Evolutionary conservation across 768 basidiomycete species (phyloP).

Genomic region (Collybiopsis confluens): DNA sequence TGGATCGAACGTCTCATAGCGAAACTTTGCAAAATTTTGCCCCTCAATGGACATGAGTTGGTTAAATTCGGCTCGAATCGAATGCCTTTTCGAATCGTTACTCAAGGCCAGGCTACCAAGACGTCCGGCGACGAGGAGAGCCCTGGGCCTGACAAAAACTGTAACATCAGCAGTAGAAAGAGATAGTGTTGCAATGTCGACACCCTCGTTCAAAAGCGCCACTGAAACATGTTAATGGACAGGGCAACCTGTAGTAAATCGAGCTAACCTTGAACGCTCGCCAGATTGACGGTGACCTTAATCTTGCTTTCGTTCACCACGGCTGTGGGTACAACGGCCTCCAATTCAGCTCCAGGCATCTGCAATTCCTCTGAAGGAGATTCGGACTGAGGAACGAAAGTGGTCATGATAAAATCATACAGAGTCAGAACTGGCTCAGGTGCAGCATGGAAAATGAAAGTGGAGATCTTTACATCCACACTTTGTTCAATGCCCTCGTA

Average conservation of each 20-base stretch:
- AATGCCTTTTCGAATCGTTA: slow-evolving; percentile 58
- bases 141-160: slow-evolving; percentile 65
- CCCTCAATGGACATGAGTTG: slow-evolving; percentile 91
- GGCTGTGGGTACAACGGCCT: slow-evolving; percentile 11
- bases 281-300: slow-evolving; percentile 77
- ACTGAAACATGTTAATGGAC: slow-evolving; percentile 39
- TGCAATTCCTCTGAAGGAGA: neutral
- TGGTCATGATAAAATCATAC: slow-evolving; percentile 97
- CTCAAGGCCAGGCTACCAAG: slow-evolving; percentile 79
- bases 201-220: slow-evolving; percentile 65
- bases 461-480: slow-evolving; percentile 84
- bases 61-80: slow-evolving; percentile 66
- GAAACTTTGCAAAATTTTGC: slow-evolving; percentile 89
- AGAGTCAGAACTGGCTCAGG: slow-evolving; percentile 88
- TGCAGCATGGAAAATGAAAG: slow-evolving; percentile 82
- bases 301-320: slow-evolving; percentile 50
- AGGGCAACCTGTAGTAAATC: neutral
- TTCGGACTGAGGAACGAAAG: slow-evolving; percentile 65
- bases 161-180: slow-evolving; percentile 87
- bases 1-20: slow-evolving; percentile 88
- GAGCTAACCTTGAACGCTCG: slow-evolving; percentile 69
- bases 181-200: slow-evolving; percentile 79
- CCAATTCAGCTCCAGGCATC: neutral
- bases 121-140: slow-evolving; percentile 74
- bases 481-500: slow-evolving; percentile 87